Conservation (phyloP, 2,329 filamentous ascomycete species). For the Dothideomycetes sp. region DNA sequence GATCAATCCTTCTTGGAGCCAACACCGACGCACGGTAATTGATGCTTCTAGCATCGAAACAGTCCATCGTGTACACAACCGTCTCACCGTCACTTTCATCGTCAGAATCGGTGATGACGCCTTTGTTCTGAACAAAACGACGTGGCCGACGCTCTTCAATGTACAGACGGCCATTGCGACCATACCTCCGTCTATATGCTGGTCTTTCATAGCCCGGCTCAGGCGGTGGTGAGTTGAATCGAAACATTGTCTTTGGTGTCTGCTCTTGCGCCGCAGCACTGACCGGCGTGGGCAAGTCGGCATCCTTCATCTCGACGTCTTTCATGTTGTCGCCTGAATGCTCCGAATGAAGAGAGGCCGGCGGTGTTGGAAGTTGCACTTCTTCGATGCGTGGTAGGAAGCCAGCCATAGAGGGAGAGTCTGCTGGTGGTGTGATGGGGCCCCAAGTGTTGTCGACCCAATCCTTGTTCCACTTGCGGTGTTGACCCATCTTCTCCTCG, state of each 20-base stretch:
- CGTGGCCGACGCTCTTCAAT: conserved; percentile 53
- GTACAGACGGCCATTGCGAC: conserved; percentile 74
- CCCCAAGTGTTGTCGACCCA: conserved; percentile 81
- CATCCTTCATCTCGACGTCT: conserved; percentile 30
- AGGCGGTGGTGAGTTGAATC: conserved; percentile 17
- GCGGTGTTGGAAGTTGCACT: conserved; percentile 35
- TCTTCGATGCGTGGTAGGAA: conserved; percentile 21
- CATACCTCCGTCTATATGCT: conserved; percentile 73
- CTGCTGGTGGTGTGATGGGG: conserved; percentile 69
- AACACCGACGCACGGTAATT: conserved; percentile 45
- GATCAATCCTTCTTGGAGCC: conserved; percentile 18
- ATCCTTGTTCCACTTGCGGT: conserved; percentile 83
- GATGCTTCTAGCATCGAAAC: conserved; percentile 49
- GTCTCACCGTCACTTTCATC: conserved; percentile 74
- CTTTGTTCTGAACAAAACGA: conserved; percentile 20
- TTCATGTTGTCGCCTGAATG: conserved; percentile 30
- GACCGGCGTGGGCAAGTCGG: conserved; percentile 18
- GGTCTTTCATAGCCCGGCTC: conserved; percentile 31
- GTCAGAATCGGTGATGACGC: conserved; percentile 66
- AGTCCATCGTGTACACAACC: conserved; percentile 66
- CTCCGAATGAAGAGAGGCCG: conserved; percentile 37
- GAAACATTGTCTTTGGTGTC: conserved; percentile 17
- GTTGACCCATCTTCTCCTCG: conserved; percentile 77
- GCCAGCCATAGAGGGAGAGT: conserved; percentile 32
- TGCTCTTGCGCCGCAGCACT: conserved; percentile 18